phyloP scores from a whole-genome alignment of 345 rosid genomes.

The Rhodamnia rubescens region DNA sequence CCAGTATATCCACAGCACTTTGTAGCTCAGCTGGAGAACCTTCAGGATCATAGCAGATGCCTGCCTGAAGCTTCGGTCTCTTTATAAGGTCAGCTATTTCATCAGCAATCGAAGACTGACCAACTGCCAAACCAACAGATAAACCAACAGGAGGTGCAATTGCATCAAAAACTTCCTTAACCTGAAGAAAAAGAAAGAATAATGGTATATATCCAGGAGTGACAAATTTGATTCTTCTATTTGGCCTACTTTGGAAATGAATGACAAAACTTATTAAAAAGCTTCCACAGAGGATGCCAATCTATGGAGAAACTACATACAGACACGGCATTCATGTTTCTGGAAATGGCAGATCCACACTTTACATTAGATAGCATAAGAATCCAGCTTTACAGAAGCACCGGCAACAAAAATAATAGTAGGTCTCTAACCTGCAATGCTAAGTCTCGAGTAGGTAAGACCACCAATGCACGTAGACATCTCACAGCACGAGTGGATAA shows the following conservation, averaged over 20 bases:
- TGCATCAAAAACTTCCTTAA: conserved; percentile 80
- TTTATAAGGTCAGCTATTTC: conserved; percentile 73
- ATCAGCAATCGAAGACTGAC: conserved; percentile 83
- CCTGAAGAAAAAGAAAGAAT: conserved; percentile 22
- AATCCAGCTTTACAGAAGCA: neutral
- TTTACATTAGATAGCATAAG: neutral
- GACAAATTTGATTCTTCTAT: neutral
- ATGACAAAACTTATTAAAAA: neutral
- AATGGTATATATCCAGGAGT: neutral
- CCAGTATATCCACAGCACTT: conserved; percentile 81
- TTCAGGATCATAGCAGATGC: conserved; percentile 76
- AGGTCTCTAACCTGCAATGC: conserved; percentile 59
- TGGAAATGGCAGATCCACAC: neutral
- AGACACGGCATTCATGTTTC: neutral
- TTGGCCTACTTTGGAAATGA: neutral
- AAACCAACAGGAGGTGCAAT: conserved; percentile 91
- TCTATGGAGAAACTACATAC: neutral
- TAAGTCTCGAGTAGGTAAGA: conserved; percentile 91
- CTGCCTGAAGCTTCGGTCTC: conserved; percentile 69
- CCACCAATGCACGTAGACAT: conserved; percentile 82
- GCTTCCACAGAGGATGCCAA: neutral
- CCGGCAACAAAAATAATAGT: neutral
- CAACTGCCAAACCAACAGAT: conserved; percentile 92
- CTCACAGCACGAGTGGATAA: conserved; percentile 57
- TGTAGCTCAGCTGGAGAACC: conserved; percentile 36